Evolutionary conservation across 805 yeast species (phyloP).

Genomic region (Candida loeiensis): DNA sequence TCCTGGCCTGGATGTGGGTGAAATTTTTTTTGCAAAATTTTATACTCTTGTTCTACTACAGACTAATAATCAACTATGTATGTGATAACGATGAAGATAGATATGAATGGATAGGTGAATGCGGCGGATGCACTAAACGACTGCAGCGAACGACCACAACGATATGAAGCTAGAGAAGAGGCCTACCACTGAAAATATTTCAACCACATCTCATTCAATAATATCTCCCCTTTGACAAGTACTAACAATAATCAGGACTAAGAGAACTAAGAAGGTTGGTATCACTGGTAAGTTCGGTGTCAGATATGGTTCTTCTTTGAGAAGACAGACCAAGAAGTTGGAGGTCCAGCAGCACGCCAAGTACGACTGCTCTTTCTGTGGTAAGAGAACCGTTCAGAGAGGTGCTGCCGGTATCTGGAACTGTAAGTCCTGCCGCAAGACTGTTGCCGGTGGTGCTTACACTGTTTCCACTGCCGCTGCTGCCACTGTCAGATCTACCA

Average conservation of each 20-base stretch:
- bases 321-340: conserved; percentile 99
- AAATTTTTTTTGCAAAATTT: conserved; percentile 11
- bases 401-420: conserved; percentile 98
- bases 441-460: conserved; percentile 99
- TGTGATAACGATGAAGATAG: conserved; percentile 7
- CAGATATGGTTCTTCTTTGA: conserved; percentile 99
- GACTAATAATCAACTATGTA: conserved; percentile 15
- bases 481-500: conserved; percentile 99
- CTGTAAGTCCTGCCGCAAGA: conserved; percentile 91
- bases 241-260: conserved; percentile 74
- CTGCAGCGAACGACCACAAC: no score
- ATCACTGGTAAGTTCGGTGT: conserved; percentile 99
- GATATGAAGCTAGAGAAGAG: no score
- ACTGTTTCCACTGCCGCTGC: conserved; percentile 99
- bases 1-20: conserved; percentile 3
- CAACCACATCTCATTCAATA: conserved; percentile 3
- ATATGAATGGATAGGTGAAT: background rate
- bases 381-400: conserved; percentile 97
- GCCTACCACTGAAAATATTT: background rate
- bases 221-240: no score
- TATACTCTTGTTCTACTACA: conserved; percentile 10
- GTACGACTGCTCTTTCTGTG: conserved; percentile 99
- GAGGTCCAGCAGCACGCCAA: conserved; percentile 98
- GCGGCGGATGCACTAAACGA: background rate
- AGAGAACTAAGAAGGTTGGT: conserved; percentile 99